These are phyloP conservation scores for Diaporthe citriasiana DNA, from an alignment of 2,329 filamentous ascomycete genomes.

Conservation along the genomic window DNA sequence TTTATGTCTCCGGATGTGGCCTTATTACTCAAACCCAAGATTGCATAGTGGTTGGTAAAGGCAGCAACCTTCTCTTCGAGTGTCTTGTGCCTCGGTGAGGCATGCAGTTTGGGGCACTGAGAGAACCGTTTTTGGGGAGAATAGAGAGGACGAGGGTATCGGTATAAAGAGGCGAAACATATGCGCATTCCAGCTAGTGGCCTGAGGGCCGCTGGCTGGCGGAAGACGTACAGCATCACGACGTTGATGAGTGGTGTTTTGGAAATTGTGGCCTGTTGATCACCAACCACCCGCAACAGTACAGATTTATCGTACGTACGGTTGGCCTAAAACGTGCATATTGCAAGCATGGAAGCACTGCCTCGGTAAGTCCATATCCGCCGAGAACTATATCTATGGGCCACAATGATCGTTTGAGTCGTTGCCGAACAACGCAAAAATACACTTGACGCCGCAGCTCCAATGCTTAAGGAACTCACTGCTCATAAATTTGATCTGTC, in stretches of 20 bases:
- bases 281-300: background rate
- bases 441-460: background rate
- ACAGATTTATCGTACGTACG: background rate
- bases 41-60: conserved; percentile 4
- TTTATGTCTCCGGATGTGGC: background rate
- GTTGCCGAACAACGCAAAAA: background rate
- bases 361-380: background rate
- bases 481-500: background rate
- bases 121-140: background rate
- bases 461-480: background rate
- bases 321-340: background rate
- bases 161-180: too few species aligned
- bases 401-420: background rate
- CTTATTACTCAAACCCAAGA: background rate
- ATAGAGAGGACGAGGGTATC: background rate
- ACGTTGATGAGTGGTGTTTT: too few species aligned
- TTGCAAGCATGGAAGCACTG: background rate
- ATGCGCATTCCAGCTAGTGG: background rate
- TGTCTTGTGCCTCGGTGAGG: background rate
- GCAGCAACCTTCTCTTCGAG: background rate
- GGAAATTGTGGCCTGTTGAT: background rate
- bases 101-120: background rate
- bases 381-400: background rate
- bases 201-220: background rate
- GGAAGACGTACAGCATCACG: background rate